Base-by-base conservation (phyloP, 1,139 yeast genomes). In the Kazachstania sp. region DNA sequence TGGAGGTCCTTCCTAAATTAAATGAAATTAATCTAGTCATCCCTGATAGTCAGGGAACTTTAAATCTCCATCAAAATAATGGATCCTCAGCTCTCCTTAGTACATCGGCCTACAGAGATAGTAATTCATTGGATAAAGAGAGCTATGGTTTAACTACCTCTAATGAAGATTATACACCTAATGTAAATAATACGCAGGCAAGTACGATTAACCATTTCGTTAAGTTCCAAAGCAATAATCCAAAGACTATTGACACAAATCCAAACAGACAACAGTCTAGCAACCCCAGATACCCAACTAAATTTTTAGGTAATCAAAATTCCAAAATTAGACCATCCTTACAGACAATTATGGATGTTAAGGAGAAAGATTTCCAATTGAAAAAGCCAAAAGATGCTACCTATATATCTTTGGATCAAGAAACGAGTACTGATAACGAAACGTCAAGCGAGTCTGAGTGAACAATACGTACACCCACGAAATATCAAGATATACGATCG, bases 311-410 rank as follows among this genome's bases (percentile, higher is more conserved):
- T n/a, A 16, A 32, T 32, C 36, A 50, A 16, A 54, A 54, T 19
- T 53, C 54, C 29, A 63, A 52, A 38, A 54, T 60, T 3, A 61
- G 68, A 38, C 60, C 67, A 3, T 67, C 73, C 1, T 66, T 79
- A 45, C 73, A 75, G 13, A 75, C 83, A 0, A 63, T 79, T 36
- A 71, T 73, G 23, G 81, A 78, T 48, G 65, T 79, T 4, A 34
- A 39, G 16, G 34, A 26, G 6, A 39, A 30, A 15, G 29, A 39
- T 13, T 29, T 29, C n/a, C 26, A 29, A 31, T n/a, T 18, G 9
- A 13, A 8, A 5, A 39, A 15, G 13, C n/a, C 8, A 11, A 30
- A 30, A 16, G 19, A 29, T 19, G 26, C 35, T 2, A 6, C 15
- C 2, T 26, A 39, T 13, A 29, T 30, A 16, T 8, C 42, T 7